Base-by-base conservation (phyloP, 2,329 filamentous ascomycete genomes). In the Clonostachys solani region DNA sequence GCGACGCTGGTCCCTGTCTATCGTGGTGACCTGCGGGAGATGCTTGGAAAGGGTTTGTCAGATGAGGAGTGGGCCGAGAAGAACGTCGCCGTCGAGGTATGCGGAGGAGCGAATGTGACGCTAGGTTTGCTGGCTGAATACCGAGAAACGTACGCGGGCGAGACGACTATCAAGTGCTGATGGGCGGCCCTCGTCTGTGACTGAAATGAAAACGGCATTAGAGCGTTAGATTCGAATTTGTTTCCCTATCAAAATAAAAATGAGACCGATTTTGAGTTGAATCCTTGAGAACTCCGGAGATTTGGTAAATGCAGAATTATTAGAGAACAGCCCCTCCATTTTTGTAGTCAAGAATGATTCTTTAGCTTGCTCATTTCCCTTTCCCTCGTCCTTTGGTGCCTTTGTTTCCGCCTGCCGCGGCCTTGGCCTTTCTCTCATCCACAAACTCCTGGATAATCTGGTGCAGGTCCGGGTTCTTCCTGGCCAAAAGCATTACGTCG, bases 401-500 rank as follows among this genome's bases (percentile, higher is more conserved):
- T 50, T 57, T 58, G 19, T 38, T 40, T 33, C 53, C 52, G 47
- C 56, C 58, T 50, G 57, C 58, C 40, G 70, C 66, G 2, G 73
- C 74, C 40, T 70, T 65, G 2, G 74, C 75, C 59, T 78, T 80
- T 52, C 76, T 69, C 54, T 74, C 69, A 47, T 91, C 84, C 29
- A 91, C 72, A 56, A 83, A 83, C 44, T 80, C 75, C 62, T 80
- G 79, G 60, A 99, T 77, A 34, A 97, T 83, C 15, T 77, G 77
- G 55, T 92, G 83, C 17, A 99, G 68, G 16, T 91, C 90, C 48
- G 92, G 87, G 57, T 97, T 99, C 49, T 92, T 83, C 51, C 94
- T 77, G 23, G 89, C 85, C 33, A 99, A 80, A 8, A 99, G 78
- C 58, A 97, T 72, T 12, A 97, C 92, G 62, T 99, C 94, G 45